These are phyloP conservation scores for Pseudisothecium myosuroides DNA, from an alignment of 225 moss, liverwort and hornwort genomes.

Conservation along the genomic window DNA sequence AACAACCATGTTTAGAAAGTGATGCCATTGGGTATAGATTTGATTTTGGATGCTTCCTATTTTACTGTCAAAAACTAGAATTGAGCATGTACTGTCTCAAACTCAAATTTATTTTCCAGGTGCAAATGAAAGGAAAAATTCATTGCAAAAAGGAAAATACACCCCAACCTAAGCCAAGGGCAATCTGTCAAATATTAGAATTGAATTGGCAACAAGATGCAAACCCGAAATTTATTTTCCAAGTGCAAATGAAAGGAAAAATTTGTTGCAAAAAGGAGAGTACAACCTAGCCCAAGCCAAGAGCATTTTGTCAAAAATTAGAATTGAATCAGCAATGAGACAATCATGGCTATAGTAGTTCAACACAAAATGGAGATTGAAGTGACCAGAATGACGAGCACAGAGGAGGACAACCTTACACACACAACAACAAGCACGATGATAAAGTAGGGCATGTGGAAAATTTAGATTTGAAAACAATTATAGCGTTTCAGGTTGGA, in stretches of 20 bases:
- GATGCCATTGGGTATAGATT: too few species aligned
- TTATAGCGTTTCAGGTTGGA: too few species aligned
- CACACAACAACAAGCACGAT: accelerated
- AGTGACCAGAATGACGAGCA: neutral
- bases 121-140: neutral
- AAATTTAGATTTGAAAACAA: accelerated
- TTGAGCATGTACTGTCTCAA: neutral
- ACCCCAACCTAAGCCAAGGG: neutral
- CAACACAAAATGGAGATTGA: accelerated
- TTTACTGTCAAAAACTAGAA: neutral
- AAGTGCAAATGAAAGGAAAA: too few species aligned
- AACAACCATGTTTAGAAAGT: too few species aligned
- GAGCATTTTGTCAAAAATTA: accelerated
- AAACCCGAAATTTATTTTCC: too few species aligned
- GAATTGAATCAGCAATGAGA: accelerated
- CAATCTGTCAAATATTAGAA: neutral
- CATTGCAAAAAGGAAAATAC: neutral
- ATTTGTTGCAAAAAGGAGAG: neutral
- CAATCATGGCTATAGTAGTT: accelerated
- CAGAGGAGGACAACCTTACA: accelerated
- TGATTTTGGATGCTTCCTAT: too few species aligned
- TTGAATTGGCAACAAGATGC: neutral
- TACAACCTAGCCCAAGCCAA: accelerated
- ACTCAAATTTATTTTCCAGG: accelerated
- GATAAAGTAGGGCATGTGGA: accelerated